phyloP scores from a whole-genome alignment of 2,329 filamentous ascomycete species.

The Xylaria sp. region DNA sequence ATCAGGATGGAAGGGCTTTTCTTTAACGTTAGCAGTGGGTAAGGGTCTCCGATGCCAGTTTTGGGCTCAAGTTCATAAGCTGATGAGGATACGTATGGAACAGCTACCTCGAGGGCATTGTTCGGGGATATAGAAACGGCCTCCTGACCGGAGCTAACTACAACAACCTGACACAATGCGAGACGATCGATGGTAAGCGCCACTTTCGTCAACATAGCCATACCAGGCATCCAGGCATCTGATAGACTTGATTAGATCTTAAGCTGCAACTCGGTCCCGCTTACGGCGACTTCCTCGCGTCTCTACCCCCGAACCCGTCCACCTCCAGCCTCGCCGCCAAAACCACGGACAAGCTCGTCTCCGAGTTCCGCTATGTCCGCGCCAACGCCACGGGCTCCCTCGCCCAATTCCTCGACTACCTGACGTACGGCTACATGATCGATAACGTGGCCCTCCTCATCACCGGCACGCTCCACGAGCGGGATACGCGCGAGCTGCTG shows the following conservation, averaged over 20 bases:
- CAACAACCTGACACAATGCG: slow-evolving; percentile 94
- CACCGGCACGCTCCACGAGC: slow-evolving; percentile 94
- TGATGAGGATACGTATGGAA: slow-evolving; percentile 11
- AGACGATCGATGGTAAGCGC: slow-evolving; percentile 85
- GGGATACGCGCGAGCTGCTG: slow-evolving; percentile 91
- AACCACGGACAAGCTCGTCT: slow-evolving; percentile 96
- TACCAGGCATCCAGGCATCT: slow-evolving; percentile 11
- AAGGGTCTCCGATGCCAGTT: slow-evolving; percentile 34
- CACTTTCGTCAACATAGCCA: slow-evolving; percentile 1
- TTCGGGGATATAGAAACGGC: slow-evolving; percentile 93
- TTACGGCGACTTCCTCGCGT: slow-evolving; percentile 94
- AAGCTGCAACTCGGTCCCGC: slow-evolving; percentile 96
- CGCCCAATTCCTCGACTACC: slow-evolving; percentile 94
- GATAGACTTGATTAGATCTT: slow-evolving; percentile 65
- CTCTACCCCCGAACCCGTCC: slow-evolving; percentile 93
- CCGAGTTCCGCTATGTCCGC: slow-evolving; percentile 94
- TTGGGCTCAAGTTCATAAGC: neutral
- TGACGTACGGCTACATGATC: slow-evolving; percentile 99
- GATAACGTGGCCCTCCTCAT: slow-evolving; percentile 98
- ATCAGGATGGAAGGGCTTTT: slow-evolving; percentile 83
- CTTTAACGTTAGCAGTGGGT: slow-evolving; percentile 95
- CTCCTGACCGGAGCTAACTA: slow-evolving; percentile 91
- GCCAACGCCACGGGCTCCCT: slow-evolving; percentile 91
- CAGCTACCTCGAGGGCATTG: slow-evolving; percentile 96
- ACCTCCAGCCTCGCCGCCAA: slow-evolving; percentile 93